These are phyloP conservation scores for Ascochyta fabae DNA, from an alignment of 2,329 filamentous ascomycete genomes.

Conservation along the genomic window DNA sequence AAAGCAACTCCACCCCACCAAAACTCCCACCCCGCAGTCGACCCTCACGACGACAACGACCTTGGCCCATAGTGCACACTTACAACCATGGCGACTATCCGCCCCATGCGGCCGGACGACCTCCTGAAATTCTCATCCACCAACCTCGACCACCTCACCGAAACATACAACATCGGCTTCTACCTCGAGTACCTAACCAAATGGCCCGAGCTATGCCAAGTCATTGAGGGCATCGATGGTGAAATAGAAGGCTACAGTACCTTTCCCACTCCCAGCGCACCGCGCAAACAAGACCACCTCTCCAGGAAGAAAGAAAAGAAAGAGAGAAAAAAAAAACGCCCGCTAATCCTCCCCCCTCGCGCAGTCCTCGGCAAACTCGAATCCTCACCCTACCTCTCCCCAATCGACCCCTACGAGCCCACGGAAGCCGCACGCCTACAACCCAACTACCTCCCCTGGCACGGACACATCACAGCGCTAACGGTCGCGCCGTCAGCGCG, in stretches of 20 bases:
- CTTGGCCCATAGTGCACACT: not conserved
- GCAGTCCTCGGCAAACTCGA: constrained; percentile 97
- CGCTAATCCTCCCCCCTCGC: not conserved
- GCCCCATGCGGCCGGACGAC: constrained; percentile 73
- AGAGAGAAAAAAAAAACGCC: not conserved
- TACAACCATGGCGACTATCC: constrained; percentile 77
- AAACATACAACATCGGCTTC: constrained; percentile 95
- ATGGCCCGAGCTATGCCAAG: constrained; percentile 94
- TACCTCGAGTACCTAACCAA: constrained; percentile 95
- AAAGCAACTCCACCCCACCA: constrained; percentile 10
- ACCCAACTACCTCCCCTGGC: constrained; percentile 92
- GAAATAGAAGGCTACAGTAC: constrained; percentile 93
- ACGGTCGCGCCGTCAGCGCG: constrained; percentile 89
- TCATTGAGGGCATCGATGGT: constrained; percentile 84
- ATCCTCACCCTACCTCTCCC: constrained; percentile 74
- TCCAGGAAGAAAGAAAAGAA: not conserved
- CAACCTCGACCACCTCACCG: constrained; percentile 95
- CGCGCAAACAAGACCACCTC: not conserved
- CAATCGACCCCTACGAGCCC: constrained; percentile 74
- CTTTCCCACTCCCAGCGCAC: constrained; percentile 36
- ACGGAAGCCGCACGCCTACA: constrained; percentile 47
- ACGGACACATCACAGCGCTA: constrained; percentile 95
- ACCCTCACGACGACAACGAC: constrained; percentile 1
- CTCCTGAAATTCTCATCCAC: constrained; percentile 90
- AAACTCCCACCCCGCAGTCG: not conserved